These are phyloP conservation scores for Kwoniella bestiolae DNA, from an alignment of 768 basidiomycete species.

Conservation along the genomic window DNA sequence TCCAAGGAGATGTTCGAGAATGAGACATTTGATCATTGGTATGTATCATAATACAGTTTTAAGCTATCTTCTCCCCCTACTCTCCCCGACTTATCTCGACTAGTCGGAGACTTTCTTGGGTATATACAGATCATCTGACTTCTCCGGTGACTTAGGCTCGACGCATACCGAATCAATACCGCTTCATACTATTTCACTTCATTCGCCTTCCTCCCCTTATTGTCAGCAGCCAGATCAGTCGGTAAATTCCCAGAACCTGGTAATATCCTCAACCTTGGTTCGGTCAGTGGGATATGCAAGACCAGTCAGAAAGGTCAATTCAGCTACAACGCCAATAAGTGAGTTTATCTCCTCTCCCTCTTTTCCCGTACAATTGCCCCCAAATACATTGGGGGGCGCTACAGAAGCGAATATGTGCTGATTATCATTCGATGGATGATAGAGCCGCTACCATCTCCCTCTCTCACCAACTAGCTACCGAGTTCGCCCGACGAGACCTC, in stretches of 20 bases:
- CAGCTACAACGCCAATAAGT: slow-evolving; percentile 62
- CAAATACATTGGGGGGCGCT: neutral
- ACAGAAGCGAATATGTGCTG: no score
- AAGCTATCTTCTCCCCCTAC: neutral
- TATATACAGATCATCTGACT: neutral
- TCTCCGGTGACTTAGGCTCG: slow-evolving; percentile 28
- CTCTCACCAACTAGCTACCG: slow-evolving; percentile 34
- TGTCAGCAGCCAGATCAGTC: slow-evolving; percentile 72
- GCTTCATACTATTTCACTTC: slow-evolving; percentile 70
- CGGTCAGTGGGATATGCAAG: slow-evolving; percentile 60
- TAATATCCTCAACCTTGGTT: slow-evolving; percentile 60
- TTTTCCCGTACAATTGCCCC: neutral
- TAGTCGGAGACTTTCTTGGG: no score
- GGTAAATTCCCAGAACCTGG: slow-evolving; percentile 53
- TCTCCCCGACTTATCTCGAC: neutral
- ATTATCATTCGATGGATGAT: neutral
- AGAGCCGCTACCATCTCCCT: slow-evolving; percentile 26
- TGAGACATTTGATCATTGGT: slow-evolving; percentile 53
- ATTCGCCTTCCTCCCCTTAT: slow-evolving; percentile 77
- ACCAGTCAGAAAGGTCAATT: slow-evolving; percentile 61
- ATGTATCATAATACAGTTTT: slow-evolving; percentile 1
- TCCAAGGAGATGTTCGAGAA: slow-evolving; percentile 52
- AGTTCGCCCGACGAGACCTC: slow-evolving; percentile 46
- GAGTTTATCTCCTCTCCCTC: slow-evolving; percentile 3
- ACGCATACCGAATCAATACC: slow-evolving; percentile 51